Base-by-base conservation (phyloP, 768 basidiomycete species). In the Suillus clintonianus region DNA sequence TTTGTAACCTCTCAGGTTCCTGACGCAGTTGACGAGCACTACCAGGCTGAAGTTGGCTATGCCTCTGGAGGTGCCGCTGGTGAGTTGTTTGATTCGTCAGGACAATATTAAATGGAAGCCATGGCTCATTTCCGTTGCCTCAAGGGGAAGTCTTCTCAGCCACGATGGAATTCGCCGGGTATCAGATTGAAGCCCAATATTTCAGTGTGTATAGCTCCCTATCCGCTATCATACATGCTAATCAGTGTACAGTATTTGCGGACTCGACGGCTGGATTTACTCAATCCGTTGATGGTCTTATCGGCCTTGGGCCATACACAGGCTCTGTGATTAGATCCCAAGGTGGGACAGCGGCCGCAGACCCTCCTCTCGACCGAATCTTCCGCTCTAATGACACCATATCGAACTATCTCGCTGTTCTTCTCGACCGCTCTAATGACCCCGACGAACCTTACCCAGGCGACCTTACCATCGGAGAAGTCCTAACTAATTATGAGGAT, bases 241-340 rank as follows among this genome's bases (percentile, higher is more conserved):
- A 76, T n/a, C 8, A 13, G 27, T 47, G 41, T 57, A 37, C 51
- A 74, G 73, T 76, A 4, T 50, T 64, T 4, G 75, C 71, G 8
- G 64, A 64, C 45, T 9, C 22, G 0, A 67, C 50, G 17, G 30
- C 57, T 30, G 62, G 64, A 9, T 65, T 67, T 7, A 61, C 41
- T 4, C 15, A 32, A 53, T 64, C 69, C n/a, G 62, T 65, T 14
- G 65, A 58, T 56, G 82, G 82, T 13, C 70, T 84, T 37, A 71
- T 83, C 69, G 88, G 89, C 3, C 82, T 91, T 4, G 91, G 91
- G 0, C 88, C 85, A 50, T 85, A 81, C 71, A 78, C 76, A n/a
- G 85, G 79, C 43, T 91, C 85, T 3, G 77, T 71, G 37, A 74
- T 91, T 60, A 75, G 80, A 60, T 51, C 69, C 51, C 65, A 73